Evolutionary conservation across 106 monocot species (phyloP), one percentile per base, ranked within the genome.

Genomic region (Posidonia australis): DNA sequence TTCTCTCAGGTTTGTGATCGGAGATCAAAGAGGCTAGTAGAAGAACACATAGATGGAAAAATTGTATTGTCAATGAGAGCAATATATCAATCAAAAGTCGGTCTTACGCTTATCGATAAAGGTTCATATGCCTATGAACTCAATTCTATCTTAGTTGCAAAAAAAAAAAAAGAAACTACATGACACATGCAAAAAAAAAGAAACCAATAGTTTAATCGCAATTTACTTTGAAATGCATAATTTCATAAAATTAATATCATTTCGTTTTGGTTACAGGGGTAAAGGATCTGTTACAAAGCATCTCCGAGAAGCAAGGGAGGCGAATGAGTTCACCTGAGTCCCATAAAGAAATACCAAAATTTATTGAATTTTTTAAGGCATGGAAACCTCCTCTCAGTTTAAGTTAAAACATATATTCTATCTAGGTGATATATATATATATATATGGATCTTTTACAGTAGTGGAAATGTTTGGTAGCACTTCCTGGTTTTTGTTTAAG

Each of bases 31-130:
- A 86, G 90, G 49, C 71, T 96, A 54, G 90, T 96, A 1, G 94
- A 90, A 77, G 94, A 96, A 75, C 71, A 78, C 27, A 96, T 96
- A 57, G 94, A 87, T 79, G 78, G 82, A 66, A 96, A 84, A 68
- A 96, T 96, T 74, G 70, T 96, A n/a, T 64, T 96, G 66, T 90
- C 94, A 29, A 96, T 96, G 90, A 75, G 94, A 73, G 82, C 94
- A 41, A 77, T 96, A 56, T 96, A 96, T 74, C 94, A 96, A 75
- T 90, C 90, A 70, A 96, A 77, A 96, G 67, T 96, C 10, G 94
- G 94, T 26, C 79, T 92, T n/a, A 78, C 79, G 44, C 81, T 92
- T 64, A 82, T 96, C 54, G 80, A 96, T 60, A 80, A 73, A 82
- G 94, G 94, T 61, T 30, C 26, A 27, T 49, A 49, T n/a, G 48